Conservation (phyloP, 257 asterid genomes). For the Mitragyna speciosa region DNA sequence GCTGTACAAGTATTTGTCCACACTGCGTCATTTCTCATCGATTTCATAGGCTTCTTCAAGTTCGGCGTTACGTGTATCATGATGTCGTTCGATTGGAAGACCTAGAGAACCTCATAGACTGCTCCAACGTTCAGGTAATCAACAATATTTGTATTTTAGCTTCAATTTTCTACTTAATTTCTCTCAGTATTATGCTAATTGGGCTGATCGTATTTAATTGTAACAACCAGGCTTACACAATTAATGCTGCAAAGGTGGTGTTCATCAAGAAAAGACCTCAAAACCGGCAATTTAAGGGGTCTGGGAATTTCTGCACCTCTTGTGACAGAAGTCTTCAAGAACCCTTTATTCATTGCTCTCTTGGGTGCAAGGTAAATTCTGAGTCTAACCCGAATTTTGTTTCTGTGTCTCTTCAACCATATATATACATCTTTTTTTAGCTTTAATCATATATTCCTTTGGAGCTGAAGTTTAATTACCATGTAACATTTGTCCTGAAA, state of each 20-base stretch:
- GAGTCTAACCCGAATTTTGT: background rate
- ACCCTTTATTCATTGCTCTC: slow-evolving; percentile 87
- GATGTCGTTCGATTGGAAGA: slow-evolving; percentile 92
- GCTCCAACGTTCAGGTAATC: slow-evolving; percentile 84
- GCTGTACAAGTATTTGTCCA: slow-evolving; percentile 92
- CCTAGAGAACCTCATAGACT: slow-evolving; percentile 80
- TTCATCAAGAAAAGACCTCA: slow-evolving; percentile 93
- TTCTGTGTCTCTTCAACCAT: background rate
- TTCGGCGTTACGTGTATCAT: slow-evolving; percentile 91
- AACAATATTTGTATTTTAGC: too few species aligned
- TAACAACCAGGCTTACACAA: slow-evolving; percentile 67
- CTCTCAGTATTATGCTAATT: background rate
- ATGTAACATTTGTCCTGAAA: too few species aligned
- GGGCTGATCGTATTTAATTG: background rate
- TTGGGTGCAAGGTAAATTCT: slow-evolving; percentile 81
- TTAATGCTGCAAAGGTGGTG: slow-evolving; percentile 81
- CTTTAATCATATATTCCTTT: too few species aligned
- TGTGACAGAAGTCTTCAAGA: slow-evolving; percentile 92
- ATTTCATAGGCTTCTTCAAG: slow-evolving; percentile 78
- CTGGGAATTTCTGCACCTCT: slow-evolving; percentile 90
- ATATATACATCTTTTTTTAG: background rate
- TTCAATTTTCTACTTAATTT: too few species aligned
- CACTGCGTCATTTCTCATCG: slow-evolving; percentile 86
- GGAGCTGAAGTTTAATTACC: too few species aligned
- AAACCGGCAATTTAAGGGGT: slow-evolving; percentile 89